phyloP scores from a whole-genome alignment of 1,284 basidiomycete species.

The Phylloporus sp. region DNA sequence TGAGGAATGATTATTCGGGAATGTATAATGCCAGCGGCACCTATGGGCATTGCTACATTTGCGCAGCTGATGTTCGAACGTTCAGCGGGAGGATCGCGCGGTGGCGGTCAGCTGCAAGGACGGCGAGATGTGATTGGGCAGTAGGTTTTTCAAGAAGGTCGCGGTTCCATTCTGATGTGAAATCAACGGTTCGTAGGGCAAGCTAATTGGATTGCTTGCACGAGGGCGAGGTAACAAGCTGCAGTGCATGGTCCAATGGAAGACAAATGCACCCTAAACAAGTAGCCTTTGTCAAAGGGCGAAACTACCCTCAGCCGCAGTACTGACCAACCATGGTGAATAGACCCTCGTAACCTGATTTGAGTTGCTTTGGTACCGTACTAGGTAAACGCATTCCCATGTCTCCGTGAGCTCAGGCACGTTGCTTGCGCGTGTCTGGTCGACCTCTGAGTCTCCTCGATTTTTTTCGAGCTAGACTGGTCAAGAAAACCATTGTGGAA shows the following conservation, averaged over 20 bases:
- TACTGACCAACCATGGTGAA: neutral
- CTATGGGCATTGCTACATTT: neutral
- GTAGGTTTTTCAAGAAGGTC: neutral
- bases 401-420: constrained; percentile 6
- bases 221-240: neutral
- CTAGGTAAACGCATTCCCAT: neutral
- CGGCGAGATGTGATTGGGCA: neutral
- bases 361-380: constrained; percentile 1
- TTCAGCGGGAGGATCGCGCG: neutral
- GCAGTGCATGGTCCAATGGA: neutral
- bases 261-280: neutral
- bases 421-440: constrained; percentile 21
- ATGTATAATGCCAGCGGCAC: neutral
- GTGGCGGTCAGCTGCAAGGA: neutral
- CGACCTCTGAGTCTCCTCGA: neutral
- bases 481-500: no score
- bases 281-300: neutral
- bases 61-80: neutral
- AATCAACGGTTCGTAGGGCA: neutral
- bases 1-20: constrained; percentile 6
- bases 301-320: constrained; percentile 10
- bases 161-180: constrained; percentile 3
- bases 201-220: neutral
- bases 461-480: neutral
- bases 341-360: constrained; percentile 5